These are phyloP conservation scores for Pisolithus albus DNA, from an alignment of 768 basidiomycete species.

Conservation along the genomic window DNA sequence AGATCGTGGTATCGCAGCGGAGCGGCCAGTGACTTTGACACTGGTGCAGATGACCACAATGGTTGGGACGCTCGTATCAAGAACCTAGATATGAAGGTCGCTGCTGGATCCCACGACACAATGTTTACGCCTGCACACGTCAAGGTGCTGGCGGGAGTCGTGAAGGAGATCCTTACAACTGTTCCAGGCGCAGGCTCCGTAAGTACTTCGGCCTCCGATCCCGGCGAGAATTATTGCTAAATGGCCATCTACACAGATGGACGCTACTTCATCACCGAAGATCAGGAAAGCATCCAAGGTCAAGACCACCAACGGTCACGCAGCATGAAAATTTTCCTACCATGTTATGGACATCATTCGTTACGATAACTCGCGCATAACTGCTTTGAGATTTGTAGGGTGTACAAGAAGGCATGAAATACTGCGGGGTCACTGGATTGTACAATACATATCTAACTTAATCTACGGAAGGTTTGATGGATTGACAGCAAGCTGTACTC, in stretches of 20 bases:
- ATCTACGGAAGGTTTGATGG: too few relatives aligned
- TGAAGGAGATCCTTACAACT: conserved; percentile 11
- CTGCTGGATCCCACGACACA: conserved; percentile 23
- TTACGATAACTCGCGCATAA: too few relatives aligned
- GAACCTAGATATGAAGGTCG: conserved; percentile 22
- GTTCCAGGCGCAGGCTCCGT: background rate
- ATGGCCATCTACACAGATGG: background rate
- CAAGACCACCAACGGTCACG: background rate
- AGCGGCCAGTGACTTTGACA: conserved; percentile 23
- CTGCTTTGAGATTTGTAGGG: too few relatives aligned
- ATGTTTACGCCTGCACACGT: conserved; percentile 29
- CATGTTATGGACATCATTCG: too few relatives aligned
- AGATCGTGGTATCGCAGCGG: conserved; percentile 28
- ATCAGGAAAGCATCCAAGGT: background rate
- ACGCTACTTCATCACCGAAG: background rate
- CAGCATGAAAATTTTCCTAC: too few relatives aligned
- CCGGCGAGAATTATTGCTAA: background rate
- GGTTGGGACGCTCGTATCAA: conserved; percentile 24
- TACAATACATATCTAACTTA: too few relatives aligned
- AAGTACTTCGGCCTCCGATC: background rate
- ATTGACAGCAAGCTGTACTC: too few relatives aligned
- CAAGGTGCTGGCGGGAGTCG: conserved; percentile 22
- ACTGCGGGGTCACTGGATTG: too few relatives aligned
- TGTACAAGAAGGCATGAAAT: too few relatives aligned
- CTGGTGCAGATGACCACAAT: conserved; percentile 25